Base-by-base conservation (phyloP, 2,329 filamentous ascomycete species). In the Fusarium sp. region DNA sequence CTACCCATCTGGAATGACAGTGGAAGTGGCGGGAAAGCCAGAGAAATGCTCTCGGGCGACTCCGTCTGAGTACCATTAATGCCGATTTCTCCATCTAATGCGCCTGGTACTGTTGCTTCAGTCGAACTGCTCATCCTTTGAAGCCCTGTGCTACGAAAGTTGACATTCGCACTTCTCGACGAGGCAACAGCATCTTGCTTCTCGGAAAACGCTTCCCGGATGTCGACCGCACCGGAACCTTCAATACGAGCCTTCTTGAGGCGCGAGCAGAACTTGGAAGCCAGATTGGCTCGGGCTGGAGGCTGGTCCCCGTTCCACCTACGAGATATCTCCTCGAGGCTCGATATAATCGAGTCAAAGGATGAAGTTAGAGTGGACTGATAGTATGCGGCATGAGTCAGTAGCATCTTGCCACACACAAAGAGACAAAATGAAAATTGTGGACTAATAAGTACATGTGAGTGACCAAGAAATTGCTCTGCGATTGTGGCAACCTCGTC, bases 351-450 rank as follows among this genome's bases (percentile, higher is more conserved):
- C 3, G 70, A 73, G 42, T 73, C 54, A 25, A 73, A 74, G 1
- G 56, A 60, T 0, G 49, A 38, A 18, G 50, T 47, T 4, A 74
- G 61, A 18, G 40, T 23, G 13, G 33, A 54, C 9, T 60, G 43
- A 21, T 64, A 62, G 9, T 74, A 72, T 10, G 40, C 57, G 4
- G 71, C 47, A 25, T 75, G 66, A 4, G 71, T 64, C 3, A 74
- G 63, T 9, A 75, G 63, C 58, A 72, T 65, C 15, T 67, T 63
- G 1, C 71, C 73, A 18, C 71, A 74, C 4, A 75, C 66, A 6
- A 75, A 75, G 1, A 75, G 52, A 16, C 73, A 75, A 37, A 75
- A 75, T 0, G 63, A 67, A 40, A 74, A 75, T 38, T 74, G 71
- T 0, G 73, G 71, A 7, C 56, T 74, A 10, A 64, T 63, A 3